Base-by-base conservation (phyloP, 257 asterid genomes). In the Leptodermis oblonga region DNA sequence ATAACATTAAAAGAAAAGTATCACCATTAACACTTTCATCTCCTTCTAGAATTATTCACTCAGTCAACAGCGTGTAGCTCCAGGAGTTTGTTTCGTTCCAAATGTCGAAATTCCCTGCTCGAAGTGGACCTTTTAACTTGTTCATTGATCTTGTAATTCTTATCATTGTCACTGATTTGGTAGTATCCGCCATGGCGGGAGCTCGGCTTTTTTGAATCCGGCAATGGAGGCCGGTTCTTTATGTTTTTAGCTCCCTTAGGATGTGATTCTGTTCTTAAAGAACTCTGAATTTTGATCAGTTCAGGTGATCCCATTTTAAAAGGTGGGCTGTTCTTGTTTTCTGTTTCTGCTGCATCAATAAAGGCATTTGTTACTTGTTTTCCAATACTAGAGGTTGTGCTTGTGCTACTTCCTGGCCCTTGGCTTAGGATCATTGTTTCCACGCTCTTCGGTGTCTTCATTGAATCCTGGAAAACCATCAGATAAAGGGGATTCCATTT, bases 351-450 rank as follows among this genome's bases (percentile, higher is more conserved):
- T 51, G 71, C 37, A 20, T 28, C 46, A 17, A 26, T 58, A 1
- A 54, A 23, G 49, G 52, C 1, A 25, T 15, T 74, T 56, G 46
- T 70, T 22, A 70, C 72, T 75, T 73, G 82, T 76, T 78, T 86
- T 23, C 72, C 79, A 69, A n/a, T n/a, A n/a, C 76, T 82, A 0
- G 95, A 86, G 5, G 89, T 82, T 55, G 79, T 81, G 82, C 88
- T 86, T 7, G 84, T 71, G 45, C 87, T 86, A 73, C 90, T 84
- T 55, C 92, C 92, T 2, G 88, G 82, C 41, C 82, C 87, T 52
- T 75, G 84, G 67, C 82, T 77, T 45, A 79, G 79, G 20, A 73
- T 62, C 15, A 84, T 76, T 56, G 74, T 36, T 55, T 79, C 88
- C 54, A 65, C 78, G 37, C 77, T 82, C 70, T 78, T 80, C 58